Base-by-base conservation (phyloP, 1,284 basidiomycete species). In the Ustilago shanxiensis region DNA sequence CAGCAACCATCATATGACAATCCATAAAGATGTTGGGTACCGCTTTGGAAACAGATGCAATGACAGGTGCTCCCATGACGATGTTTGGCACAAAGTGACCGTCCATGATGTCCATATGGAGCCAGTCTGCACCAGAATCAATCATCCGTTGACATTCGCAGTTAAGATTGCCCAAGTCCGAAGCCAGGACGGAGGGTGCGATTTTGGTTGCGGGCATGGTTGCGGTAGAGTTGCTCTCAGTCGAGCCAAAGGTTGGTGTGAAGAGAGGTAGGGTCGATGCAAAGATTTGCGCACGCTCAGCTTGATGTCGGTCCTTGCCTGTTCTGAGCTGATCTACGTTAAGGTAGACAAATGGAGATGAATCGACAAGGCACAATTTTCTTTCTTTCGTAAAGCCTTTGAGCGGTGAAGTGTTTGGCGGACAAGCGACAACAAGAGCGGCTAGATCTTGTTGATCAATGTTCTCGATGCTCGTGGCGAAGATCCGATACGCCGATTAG, bases 1-100 rank as follows among this genome's bases (percentile, higher is more conserved):
- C 89, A 0, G 95, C 88, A 18, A 99, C 97, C 97, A 99, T 99
- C 97, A 99, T 99, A 88, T 99, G 97, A 88, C 95, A 98, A 87
- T 99, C 97, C 96, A 99, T 99, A 88, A 95, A 99, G 79, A 98
- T 96, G 64, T 92, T 93, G 6, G 95, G 95, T 22, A 98, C 90
- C 52, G 92, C 91, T 87, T 95, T 95, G 62, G 90, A 89, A n/a
- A 99, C 92, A 77, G 92, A 94, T 22, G 92, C 89, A 39, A 99
- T 90, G 57, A 99, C 90, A 2, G 96, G 96, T 29, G 95, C 92
- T 63, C 95, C 94, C 95, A 87, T 63, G 41, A 80, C 83, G 50
- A 85, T 80, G 71, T 98, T 99, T 37, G 96, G 95, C 26, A 99
- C 97, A 85, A 99, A 99, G 87, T 99, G 94, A 63, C 95, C 94